Conservation (phyloP, 176 grass and related monocot species). For the Ampelocalamus luodianensis region DNA sequence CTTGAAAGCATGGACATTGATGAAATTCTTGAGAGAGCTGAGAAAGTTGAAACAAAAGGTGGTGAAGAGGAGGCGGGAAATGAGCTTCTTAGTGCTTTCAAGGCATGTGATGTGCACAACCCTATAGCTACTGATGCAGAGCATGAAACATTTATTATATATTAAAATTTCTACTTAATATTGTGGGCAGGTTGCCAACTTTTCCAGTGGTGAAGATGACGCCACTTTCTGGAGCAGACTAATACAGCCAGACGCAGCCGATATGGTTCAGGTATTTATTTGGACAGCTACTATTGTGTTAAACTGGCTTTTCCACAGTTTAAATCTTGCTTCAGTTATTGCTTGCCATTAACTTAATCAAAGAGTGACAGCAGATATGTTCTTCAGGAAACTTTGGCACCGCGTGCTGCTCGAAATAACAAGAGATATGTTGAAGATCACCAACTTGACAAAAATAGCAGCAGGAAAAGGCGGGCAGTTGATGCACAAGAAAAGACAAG, state of each 20-base stretch:
- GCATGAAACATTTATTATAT: constrained; percentile 6
- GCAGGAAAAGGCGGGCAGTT: constrained; percentile 64
- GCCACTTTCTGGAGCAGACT: constrained; percentile 94
- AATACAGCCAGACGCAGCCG: constrained; percentile 87
- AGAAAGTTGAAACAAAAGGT: constrained; percentile 93
- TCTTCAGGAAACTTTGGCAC: constrained; percentile 85
- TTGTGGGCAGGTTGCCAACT: constrained; percentile 82
- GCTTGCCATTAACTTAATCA: constrained; percentile 10
- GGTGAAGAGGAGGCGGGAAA: constrained; percentile 83
- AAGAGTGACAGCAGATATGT: constrained; percentile 17
- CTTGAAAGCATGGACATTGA: constrained; percentile 99
- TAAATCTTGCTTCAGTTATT: not conserved
- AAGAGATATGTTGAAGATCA: constrained; percentile 92
- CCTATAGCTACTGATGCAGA: constrained; percentile 31
- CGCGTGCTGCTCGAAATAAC: constrained; percentile 92
- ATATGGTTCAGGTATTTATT: constrained; percentile 78
- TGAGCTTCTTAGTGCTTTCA: constrained; percentile 96
- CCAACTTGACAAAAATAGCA: constrained; percentile 61
- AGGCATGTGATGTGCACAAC: constrained; percentile 62
- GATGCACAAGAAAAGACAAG: constrained; percentile 78
- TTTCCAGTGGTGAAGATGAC: constrained; percentile 97
- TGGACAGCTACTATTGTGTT: not conserved
- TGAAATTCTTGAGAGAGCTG: constrained; percentile 99
- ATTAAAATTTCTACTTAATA: constrained; percentile 24
- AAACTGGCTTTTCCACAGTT: not conserved